phyloP scores from a whole-genome alignment of 202 grass and related monocot species.

The Hordeum pubiflorum region DNA sequence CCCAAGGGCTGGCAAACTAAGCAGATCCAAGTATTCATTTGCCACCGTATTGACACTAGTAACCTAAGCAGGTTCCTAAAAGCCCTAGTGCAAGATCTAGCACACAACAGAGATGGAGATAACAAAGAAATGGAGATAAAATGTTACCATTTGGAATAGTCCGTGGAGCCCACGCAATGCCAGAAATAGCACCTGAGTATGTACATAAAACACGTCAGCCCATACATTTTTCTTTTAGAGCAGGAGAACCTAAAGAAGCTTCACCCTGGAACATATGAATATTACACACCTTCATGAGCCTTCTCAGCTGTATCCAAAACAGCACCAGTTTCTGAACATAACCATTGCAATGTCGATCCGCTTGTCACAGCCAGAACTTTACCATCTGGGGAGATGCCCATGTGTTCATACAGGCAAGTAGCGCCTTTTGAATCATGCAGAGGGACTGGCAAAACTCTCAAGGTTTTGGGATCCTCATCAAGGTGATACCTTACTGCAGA shows the following conservation, averaged over 20 bases:
- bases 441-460: slow-evolving; percentile 73
- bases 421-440: slow-evolving; percentile 72
- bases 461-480: slow-evolving; percentile 90
- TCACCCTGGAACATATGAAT: not conserved
- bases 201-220: slow-evolving; percentile 8
- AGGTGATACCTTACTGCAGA: slow-evolving; percentile 88
- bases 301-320: slow-evolving; percentile 89
- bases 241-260: not conserved
- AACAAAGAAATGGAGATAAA: not conserved
- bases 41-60: not conserved
- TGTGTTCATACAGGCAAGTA: slow-evolving; percentile 67
- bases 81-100: not conserved
- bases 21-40: not conserved
- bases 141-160: slow-evolving; percentile 54
- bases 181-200: slow-evolving; percentile 69
- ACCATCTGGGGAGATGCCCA: slow-evolving; percentile 70
- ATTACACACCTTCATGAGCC: slow-evolving; percentile 82
- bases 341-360: slow-evolving; percentile 78
- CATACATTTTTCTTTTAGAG: not conserved
- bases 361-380: slow-evolving; percentile 69
- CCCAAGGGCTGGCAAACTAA: not conserved
- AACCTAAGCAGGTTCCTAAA: not conserved
- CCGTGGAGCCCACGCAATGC: slow-evolving; percentile 70
- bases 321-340: slow-evolving; percentile 60
- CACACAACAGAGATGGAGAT: not conserved